Percentiles rank a stretch among this genome's conserved stretches.
Conservation (phyloP, 2,329 filamentous ascomycete species). For the Colletotrichum neosansevieriae region DNA sequence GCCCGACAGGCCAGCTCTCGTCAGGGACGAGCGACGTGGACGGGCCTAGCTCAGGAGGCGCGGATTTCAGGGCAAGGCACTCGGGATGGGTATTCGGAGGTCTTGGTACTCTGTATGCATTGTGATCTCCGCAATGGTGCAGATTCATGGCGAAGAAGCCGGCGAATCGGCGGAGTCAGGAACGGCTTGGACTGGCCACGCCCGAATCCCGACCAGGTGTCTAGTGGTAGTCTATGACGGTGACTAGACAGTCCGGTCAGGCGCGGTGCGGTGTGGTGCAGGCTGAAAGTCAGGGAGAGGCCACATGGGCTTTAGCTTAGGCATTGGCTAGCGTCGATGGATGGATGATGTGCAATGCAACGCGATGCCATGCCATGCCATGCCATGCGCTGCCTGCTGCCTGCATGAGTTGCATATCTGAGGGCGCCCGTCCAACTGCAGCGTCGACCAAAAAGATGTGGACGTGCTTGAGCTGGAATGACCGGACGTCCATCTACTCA, state of each 20-base stretch:
- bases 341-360: not conserved
- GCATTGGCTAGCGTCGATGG: slow-evolving; percentile 25
- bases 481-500: slow-evolving; percentile 3
- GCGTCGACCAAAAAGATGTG: slow-evolving; percentile 3
- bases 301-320: slow-evolving; percentile 36
- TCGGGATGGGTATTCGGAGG: slow-evolving; percentile 27
- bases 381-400: not conserved
- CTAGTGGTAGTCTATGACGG: slow-evolving; percentile 27
- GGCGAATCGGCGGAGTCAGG: slow-evolving; percentile 30
- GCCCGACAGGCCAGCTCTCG: slow-evolving; percentile 22
- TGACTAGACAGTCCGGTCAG: slow-evolving; percentile 31
- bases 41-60: slow-evolving; percentile 37
- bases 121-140: slow-evolving; percentile 35
- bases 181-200: slow-evolving; percentile 10
- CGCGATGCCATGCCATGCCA: slow-evolving; percentile 24
- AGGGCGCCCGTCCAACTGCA: slow-evolving; percentile 31
- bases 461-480: slow-evolving; percentile 3
- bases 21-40: slow-evolving; percentile 28
- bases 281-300: slow-evolving; percentile 18
- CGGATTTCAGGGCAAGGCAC: slow-evolving; percentile 24
- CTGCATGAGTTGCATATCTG: slow-evolving; percentile 33
- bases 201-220: slow-evolving; percentile 15
- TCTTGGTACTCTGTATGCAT: slow-evolving; percentile 37
- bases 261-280: slow-evolving; percentile 27
- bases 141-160: slow-evolving; percentile 34